These are phyloP conservation scores for Microcyclosporella mali DNA, from an alignment of 2,329 filamentous ascomycete genomes.

Conservation along the genomic window DNA sequence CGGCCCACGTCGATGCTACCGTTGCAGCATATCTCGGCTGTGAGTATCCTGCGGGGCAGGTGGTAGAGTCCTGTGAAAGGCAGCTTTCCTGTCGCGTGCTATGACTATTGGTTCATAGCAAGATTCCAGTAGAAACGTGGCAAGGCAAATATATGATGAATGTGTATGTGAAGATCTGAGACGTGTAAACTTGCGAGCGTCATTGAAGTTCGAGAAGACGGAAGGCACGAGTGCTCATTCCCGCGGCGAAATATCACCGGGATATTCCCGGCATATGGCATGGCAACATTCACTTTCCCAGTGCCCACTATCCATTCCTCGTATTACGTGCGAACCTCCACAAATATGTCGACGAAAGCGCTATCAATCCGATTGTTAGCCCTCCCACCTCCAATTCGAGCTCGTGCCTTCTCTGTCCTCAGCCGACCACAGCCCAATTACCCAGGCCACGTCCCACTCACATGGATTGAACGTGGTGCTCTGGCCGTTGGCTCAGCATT, in stretches of 20 bases:
- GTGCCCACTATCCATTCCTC: neutral
- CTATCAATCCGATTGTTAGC: conserved; percentile 16
- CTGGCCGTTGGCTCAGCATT: conserved; percentile 60
- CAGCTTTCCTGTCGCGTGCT: conserved; percentile 35
- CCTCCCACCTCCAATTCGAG: conserved; percentile 28
- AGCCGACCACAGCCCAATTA: conserved; percentile 83
- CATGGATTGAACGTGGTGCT: conserved; percentile 64
- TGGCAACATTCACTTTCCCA: conserved; percentile 4
- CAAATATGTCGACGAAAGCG: conserved; percentile 1
- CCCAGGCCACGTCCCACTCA: conserved; percentile 86
- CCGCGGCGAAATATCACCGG: too few species aligned
- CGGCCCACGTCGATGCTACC: conserved; percentile 41
- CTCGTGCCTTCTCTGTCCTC: conserved; percentile 67
- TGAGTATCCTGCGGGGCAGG: conserved; percentile 43
- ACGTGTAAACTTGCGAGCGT: conserved; percentile 1
- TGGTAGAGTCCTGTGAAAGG: conserved; percentile 39
- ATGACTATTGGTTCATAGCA: conserved; percentile 15
- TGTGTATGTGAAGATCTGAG: neutral
- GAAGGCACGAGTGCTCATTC: too few species aligned
- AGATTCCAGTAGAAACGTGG: neutral
- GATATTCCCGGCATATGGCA: too few species aligned
- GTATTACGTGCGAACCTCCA: neutral
- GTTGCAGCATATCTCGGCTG: conserved; percentile 33
- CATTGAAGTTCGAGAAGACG: conserved; percentile 4
- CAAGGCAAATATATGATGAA: neutral